A percentile compares a stretch with the other conserved stretches of the same genome.
These are phyloP conservation scores for Penicillium odoratum DNA, from an alignment of 495 filamentous ascomycete species.

Conservation along the genomic window DNA sequence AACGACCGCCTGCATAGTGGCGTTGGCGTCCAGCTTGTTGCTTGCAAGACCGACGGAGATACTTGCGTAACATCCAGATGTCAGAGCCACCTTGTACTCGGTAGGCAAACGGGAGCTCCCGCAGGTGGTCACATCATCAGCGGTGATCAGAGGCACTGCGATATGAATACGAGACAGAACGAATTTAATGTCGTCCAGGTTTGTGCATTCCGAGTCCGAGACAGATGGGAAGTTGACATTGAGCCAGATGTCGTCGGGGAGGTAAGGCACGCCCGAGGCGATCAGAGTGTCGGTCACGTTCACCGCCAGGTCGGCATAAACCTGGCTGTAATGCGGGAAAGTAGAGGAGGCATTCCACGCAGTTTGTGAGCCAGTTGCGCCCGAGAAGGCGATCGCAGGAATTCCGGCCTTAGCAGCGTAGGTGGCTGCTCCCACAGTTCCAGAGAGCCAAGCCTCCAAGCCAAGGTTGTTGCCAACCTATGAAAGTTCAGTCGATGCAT, in stretches of 20 bases:
- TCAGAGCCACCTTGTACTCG: constrained; percentile 49
- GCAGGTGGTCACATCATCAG: constrained; percentile 56
- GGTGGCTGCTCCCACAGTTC: constrained; percentile 61
- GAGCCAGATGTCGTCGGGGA: constrained; percentile 58
- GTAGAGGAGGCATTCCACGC: constrained; percentile 48
- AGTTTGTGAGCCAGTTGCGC: constrained; percentile 46
- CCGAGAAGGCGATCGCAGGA: constrained; percentile 65
- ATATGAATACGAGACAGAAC: constrained; percentile 59
- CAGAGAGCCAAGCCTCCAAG: constrained; percentile 53
- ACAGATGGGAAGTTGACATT: constrained; percentile 67
- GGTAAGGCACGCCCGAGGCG: constrained; percentile 56
- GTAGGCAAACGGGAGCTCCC: constrained; percentile 56
- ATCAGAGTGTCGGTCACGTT: constrained; percentile 55
- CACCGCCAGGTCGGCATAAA: constrained; percentile 62
- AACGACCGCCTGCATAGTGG: constrained; percentile 55
- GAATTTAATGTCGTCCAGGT: constrained; percentile 54
- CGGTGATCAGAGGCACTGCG: constrained; percentile 48
- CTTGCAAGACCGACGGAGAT: constrained; percentile 62
- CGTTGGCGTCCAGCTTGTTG: constrained; percentile 57
- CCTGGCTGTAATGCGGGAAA: constrained; percentile 48
- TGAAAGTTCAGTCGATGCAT: background rate
- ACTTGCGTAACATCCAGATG: constrained; percentile 56
- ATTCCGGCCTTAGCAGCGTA: constrained; percentile 56
- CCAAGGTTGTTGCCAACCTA: constrained; percentile 56
- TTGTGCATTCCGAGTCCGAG: constrained; percentile 43